A percentile compares a stretch with the other conserved stretches of the same genome.
phyloP scores from a whole-genome alignment of 371 early-diverging fungal genomes.

The Rhizomucor pusillus region DNA sequence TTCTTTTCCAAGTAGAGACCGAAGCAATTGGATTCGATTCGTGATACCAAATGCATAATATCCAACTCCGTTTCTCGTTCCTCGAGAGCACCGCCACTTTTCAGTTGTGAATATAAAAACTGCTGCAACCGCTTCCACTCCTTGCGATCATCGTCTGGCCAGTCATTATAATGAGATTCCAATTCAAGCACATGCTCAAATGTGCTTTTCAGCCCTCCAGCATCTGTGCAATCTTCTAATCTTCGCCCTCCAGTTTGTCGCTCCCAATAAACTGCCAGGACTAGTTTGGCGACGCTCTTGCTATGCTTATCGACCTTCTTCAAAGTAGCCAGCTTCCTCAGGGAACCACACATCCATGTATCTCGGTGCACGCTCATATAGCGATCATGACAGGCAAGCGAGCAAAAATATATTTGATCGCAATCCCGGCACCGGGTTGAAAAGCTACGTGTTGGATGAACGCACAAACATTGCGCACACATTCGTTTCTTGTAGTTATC shows the following conservation, averaged over 20 bases:
- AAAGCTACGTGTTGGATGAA: constrained; percentile 32
- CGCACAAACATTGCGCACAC: constrained; percentile 46
- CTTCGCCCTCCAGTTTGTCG: constrained; percentile 7
- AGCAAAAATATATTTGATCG: constrained; percentile 54
- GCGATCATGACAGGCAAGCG: constrained; percentile 24
- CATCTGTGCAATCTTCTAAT: constrained; percentile 3
- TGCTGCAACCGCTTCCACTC: constrained; percentile 38
- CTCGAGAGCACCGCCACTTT: background rate
- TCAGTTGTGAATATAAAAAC: constrained; percentile 24
- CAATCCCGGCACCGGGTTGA: constrained; percentile 40
- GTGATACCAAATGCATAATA: constrained; percentile 41
- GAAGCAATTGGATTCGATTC: constrained; percentile 56
- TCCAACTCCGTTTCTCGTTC: background rate
- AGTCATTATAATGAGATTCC: constrained; percentile 45
- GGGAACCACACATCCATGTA: constrained; percentile 24
- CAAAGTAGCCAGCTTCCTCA: constrained; percentile 46
- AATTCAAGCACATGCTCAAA: constrained; percentile 27
- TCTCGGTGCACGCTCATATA: constrained; percentile 11
- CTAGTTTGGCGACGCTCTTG: constrained; percentile 42
- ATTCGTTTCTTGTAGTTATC: constrained; percentile 44
- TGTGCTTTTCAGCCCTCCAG: no score
- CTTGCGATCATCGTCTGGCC: constrained; percentile 30
- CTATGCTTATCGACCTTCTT: constrained; percentile 39
- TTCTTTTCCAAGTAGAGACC: constrained; percentile 34
- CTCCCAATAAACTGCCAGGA: constrained; percentile 22